Conservation (phyloP, 75 land plant species). For the Picea sitchensis region DNA sequence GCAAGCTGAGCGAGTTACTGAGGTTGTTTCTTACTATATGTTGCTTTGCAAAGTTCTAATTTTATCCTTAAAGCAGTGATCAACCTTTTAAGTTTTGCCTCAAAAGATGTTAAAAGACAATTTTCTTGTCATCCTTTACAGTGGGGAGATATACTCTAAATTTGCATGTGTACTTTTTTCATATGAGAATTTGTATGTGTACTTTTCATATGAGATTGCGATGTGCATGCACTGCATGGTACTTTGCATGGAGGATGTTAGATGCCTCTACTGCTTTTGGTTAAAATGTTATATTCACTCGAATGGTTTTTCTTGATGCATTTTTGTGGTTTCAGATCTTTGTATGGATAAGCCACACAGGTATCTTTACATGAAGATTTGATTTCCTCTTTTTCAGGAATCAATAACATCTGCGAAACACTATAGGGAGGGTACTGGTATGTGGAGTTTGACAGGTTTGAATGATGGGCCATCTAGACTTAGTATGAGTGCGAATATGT, state of each 20-base stretch:
- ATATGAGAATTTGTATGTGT: background rate
- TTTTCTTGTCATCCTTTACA: background rate
- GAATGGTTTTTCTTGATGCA: background rate
- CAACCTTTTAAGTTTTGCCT: background rate
- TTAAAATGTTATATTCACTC: background rate
- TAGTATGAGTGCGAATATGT: constrained; percentile 80
- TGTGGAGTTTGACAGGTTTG: constrained; percentile 49
- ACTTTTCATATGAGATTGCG: background rate
- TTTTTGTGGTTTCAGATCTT: background rate
- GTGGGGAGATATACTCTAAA: background rate
- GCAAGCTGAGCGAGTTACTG: constrained; percentile 59
- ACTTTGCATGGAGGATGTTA: background rate
- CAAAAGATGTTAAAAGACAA: background rate
- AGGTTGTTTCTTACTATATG: constrained; percentile 29
- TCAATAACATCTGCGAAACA: constrained; percentile 68
- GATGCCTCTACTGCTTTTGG: background rate
- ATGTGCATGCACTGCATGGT: background rate
- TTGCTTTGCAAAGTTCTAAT: background rate
- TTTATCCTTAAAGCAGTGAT: background rate
- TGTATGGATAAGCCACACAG: background rate
- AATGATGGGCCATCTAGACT: constrained; percentile 50
- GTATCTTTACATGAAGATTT: background rate
- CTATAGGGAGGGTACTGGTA: constrained; percentile 66
- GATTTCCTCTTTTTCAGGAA: constrained; percentile 37
- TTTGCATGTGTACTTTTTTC: background rate